phyloP scores from a whole-genome alignment of 345 rosid genomes.

The Heritiera fomes region DNA sequence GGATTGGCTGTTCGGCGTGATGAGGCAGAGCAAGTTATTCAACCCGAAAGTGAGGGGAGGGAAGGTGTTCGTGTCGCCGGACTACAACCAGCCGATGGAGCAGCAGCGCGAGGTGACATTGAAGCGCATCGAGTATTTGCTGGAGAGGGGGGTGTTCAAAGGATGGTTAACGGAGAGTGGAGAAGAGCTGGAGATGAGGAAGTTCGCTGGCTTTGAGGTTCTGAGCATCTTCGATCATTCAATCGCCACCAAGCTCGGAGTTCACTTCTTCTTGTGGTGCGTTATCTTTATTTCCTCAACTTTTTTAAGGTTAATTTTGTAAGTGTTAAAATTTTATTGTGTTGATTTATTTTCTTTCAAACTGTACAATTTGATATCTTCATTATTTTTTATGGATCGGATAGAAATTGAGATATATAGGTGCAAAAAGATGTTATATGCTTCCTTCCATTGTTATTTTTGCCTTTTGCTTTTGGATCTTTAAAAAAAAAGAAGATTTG shows the following conservation, averaged over 20 bases:
- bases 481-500: background rate
- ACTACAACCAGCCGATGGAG: conserved; percentile 89
- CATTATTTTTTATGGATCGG: background rate
- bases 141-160: conserved; percentile 60
- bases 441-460: background rate
- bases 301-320: background rate
- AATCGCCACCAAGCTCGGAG: conserved; percentile 66
- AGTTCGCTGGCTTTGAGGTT: conserved; percentile 60
- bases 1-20: conserved; percentile 77
- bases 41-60: conserved; percentile 71
- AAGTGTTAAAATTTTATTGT: background rate
- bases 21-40: conserved; percentile 67
- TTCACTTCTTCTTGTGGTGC: conserved; percentile 84
- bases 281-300: background rate
- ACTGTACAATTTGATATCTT: background rate
- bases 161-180: conserved; percentile 76
- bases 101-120: conserved; percentile 85
- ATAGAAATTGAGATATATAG: background rate
- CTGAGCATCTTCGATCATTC: conserved; percentile 68
- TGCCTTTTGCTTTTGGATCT: background rate
- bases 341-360: background rate
- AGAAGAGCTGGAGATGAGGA: conserved; percentile 59
- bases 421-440: background rate
- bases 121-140: conserved; percentile 61
- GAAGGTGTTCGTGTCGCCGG: conserved; percentile 66